Conservation (phyloP, 176 grass and related monocot genomes). For the Chrysopogon serrulatus region DNA sequence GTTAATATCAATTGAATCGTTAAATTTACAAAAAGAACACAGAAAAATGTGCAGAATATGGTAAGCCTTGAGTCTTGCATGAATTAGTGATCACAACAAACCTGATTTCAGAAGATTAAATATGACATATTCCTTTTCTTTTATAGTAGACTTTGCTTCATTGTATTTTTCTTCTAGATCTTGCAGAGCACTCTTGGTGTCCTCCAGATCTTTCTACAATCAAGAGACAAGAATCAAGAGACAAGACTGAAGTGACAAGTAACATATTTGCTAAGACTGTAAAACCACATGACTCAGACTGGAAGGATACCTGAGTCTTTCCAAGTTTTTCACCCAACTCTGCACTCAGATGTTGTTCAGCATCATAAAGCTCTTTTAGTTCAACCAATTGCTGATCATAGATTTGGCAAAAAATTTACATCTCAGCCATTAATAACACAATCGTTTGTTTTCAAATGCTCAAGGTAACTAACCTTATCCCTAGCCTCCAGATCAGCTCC, state of each 20-base stretch:
- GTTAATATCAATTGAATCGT: not conserved
- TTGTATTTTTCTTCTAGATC: constrained; percentile 98
- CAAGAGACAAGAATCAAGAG: constrained; percentile 25
- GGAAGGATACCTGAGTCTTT: constrained; percentile 62
- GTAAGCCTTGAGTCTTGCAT: constrained; percentile 10
- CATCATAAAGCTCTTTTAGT: constrained; percentile 92
- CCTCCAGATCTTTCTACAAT: constrained; percentile 81
- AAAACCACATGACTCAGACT: constrained; percentile 16
- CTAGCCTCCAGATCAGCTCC: constrained; percentile 90
- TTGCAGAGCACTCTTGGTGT: constrained; percentile 64
- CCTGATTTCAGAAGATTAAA: constrained; percentile 95
- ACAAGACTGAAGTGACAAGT: constrained; percentile 2
- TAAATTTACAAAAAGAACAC: not conserved
- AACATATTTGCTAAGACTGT: constrained; percentile 4
- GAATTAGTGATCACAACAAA: constrained; percentile 21
- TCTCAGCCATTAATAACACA: constrained; percentile 6
- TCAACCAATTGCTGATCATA: constrained; percentile 78
- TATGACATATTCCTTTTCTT: constrained; percentile 97
- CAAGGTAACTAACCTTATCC: constrained; percentile 74
- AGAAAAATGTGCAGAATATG: constrained; percentile 5
- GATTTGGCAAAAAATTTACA: constrained; percentile 10
- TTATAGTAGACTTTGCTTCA: constrained; percentile 89
- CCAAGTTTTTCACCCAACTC: constrained; percentile 89
- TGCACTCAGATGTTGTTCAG: constrained; percentile 81
- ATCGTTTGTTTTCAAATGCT: constrained; percentile 18